Base-by-base conservation (phyloP, 2,329 filamentous ascomycete species). In the Stachybotrys chartarum region DNA sequence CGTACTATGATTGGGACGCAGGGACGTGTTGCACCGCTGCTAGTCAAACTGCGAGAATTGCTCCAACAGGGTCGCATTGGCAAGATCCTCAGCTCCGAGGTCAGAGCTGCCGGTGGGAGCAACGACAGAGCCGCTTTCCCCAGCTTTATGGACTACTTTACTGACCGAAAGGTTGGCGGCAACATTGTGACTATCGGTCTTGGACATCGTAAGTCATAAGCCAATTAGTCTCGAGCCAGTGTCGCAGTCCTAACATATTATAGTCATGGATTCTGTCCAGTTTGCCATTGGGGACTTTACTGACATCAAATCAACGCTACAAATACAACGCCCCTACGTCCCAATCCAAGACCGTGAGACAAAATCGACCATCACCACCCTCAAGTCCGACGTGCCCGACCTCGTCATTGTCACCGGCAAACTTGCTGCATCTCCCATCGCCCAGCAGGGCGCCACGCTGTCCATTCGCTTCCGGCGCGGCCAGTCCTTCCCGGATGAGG, bases 1-100 rank as follows among this genome's bases (percentile, higher is more conserved):
- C 67, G 66, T 35, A 76, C 72, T 2, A 65, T 81, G 4, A 73
- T 84, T 0, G 80, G 79, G 0, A 56, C 83, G 2, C 82, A 85
- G 61, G 79, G 78, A 0, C 69, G 75, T 0, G 61, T 78, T 7
- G 66, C 76, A 0, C 80, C 81, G 0, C 59, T 74, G 0, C 63
- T 77, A 3, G 57, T 67, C 1, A 78, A 75, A 60, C 35, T 84
- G 3, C 72, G 70, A 31, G 67, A 75, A 12, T 45, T 83, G 1
- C 52, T 85, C 7, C 64, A 63, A 1, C 64, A 68, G 0, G 79
- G 78, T 0, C 66, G 64, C 3, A 74, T 85, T 32, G 82, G 83
- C 0, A 77, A 74, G 46, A 68, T 85, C 1, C 60, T 84, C 18
- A 82, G 79, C 55, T 77, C 73, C 8, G 78, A 81, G 42, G 59